Percentiles rank a stretch among this genome's conserved stretches.
Conservation (phyloP, 257 asterid species). For the Ilex aquifolium region DNA sequence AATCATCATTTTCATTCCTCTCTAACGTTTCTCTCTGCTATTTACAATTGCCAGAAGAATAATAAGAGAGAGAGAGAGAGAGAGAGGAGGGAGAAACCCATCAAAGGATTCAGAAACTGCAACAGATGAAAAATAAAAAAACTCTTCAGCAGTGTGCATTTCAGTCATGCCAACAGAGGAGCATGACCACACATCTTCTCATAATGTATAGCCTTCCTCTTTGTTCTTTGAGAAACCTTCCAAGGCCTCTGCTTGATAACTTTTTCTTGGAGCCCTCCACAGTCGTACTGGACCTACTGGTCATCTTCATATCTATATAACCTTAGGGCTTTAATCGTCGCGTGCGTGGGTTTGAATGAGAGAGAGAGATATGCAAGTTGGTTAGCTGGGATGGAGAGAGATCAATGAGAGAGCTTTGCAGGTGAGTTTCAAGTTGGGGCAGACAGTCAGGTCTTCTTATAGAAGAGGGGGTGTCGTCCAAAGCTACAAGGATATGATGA, state of each 20-base stretch:
- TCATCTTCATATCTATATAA: constrained; percentile 1
- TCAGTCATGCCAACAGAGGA: constrained; percentile 75
- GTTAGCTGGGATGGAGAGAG: neutral
- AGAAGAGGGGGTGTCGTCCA: constrained; percentile 17
- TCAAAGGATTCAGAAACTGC: neutral
- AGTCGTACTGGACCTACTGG: neutral
- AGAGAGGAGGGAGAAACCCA: neutral
- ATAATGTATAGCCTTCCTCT: constrained; percentile 66
- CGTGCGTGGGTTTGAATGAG: neutral
- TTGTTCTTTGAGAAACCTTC: constrained; percentile 57
- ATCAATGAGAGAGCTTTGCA: neutral
- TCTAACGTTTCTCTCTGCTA: constrained; percentile 8
- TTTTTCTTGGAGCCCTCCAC: constrained; percentile 35
- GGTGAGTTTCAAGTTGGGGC: constrained; percentile 15
- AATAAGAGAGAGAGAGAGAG: neutral
- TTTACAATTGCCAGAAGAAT: constrained; percentile 16
- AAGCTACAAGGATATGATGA: constrained; percentile 5
- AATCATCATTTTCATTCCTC: neutral
- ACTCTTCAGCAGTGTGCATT: neutral
- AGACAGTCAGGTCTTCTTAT: constrained; percentile 27
- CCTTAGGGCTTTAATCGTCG: neutral
- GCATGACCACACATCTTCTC: constrained; percentile 77
- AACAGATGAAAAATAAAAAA: neutral
- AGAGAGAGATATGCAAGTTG: neutral
- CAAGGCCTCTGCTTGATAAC: constrained; percentile 42